phyloP scores from a whole-genome alignment of 2,329 filamentous ascomycete species.

The Anthostomella pinea region DNA sequence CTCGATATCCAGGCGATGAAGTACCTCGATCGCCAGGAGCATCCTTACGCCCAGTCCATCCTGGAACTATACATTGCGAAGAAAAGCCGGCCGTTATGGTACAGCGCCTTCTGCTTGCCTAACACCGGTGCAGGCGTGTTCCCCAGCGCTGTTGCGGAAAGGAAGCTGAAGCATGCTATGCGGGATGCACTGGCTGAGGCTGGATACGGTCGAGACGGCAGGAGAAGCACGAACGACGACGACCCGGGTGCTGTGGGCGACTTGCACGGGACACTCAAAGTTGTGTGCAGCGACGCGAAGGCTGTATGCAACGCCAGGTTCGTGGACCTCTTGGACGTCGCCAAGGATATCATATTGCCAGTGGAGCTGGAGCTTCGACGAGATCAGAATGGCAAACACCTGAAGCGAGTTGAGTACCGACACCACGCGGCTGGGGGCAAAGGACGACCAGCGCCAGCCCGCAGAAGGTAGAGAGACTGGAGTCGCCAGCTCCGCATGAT shows the following conservation, averaged over 20 bases:
- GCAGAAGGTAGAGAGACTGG: no score
- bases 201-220: conserved; percentile 28
- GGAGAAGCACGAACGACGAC: conserved; percentile 10
- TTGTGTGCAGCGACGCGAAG: conserved; percentile 13
- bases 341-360: conserved; percentile 15
- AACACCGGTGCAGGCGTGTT: conserved; percentile 14
- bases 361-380: conserved; percentile 13
- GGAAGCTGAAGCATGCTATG: conserved; percentile 23
- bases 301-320: conserved; percentile 23
- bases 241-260: conserved; percentile 11
- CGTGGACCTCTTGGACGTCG: conserved; percentile 17
- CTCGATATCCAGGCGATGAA: conserved; percentile 24
- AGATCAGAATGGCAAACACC: conserved; percentile 9
- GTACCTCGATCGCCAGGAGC: conserved; percentile 28
- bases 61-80: conserved; percentile 29
- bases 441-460: no score
- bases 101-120: conserved; percentile 3
- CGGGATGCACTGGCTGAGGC: conserved; percentile 24
- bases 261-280: conserved; percentile 24
- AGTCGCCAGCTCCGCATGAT: no score
- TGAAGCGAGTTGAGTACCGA: background rate
- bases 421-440: no score
- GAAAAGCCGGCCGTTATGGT: conserved; percentile 28
- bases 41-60: conserved; percentile 27
- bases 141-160: conserved; percentile 16